A percentile compares a stretch with the other conserved stretches of the same genome.
phyloP scores from a whole-genome alignment of 192 early-diverging fungal genomes.

The Coemansia sp. region DNA sequence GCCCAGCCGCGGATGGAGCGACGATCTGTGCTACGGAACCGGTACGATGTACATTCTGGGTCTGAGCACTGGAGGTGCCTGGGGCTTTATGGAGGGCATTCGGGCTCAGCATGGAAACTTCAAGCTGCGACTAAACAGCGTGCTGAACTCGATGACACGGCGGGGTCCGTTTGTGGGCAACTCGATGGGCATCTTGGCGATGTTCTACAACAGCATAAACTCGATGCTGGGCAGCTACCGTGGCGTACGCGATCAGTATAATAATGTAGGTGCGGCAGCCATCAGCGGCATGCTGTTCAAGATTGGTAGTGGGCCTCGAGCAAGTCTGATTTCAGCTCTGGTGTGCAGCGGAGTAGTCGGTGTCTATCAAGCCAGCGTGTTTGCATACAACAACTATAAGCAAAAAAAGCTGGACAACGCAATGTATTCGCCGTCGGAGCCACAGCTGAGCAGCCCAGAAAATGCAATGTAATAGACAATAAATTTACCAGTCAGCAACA shows the following conservation, averaged over 20 bases:
- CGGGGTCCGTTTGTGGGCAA: constrained; percentile 83
- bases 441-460: constrained; percentile 21
- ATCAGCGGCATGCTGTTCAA: constrained; percentile 77
- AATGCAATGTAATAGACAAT: constrained; percentile 2
- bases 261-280: constrained; percentile 68
- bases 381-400: constrained; percentile 31
- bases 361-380: constrained; percentile 44
- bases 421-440: constrained; percentile 32
- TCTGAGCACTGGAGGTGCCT: constrained; percentile 67
- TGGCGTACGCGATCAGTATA: constrained; percentile 64
- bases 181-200: constrained; percentile 75
- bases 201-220: constrained; percentile 79
- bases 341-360: constrained; percentile 61
- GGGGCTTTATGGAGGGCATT: constrained; percentile 75
- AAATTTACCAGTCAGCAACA: constrained; percentile 40
- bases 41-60: constrained; percentile 76
- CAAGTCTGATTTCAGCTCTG: constrained; percentile 54
- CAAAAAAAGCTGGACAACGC: constrained; percentile 18
- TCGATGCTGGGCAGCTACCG: constrained; percentile 62
- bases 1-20: constrained; percentile 73
- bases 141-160: constrained; percentile 77
- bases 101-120: constrained; percentile 61
- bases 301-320: constrained; percentile 61
- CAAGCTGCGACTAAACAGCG: constrained; percentile 77
- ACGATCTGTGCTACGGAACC: constrained; percentile 83